phyloP scores from a whole-genome alignment of 441 rosid genomes.

The Erodium trifolium region DNA sequence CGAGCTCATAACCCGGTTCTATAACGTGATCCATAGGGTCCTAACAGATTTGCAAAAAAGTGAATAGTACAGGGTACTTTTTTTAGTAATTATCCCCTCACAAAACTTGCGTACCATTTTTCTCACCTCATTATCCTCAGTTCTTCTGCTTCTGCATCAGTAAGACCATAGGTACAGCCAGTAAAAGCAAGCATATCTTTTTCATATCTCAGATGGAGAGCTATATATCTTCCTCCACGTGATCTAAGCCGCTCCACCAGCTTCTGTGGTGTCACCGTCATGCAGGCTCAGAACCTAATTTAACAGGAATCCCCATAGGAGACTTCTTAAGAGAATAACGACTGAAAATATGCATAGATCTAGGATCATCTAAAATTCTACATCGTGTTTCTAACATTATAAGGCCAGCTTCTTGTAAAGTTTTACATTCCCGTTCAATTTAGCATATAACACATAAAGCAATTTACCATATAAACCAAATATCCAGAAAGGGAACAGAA shows the following conservation, averaged over 20 bases:
- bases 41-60: too few species aligned
- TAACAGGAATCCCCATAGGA: slow-evolving; percentile 86
- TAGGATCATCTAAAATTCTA: slow-evolving; percentile 10
- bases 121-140: slow-evolving; percentile 70
- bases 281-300: slow-evolving; percentile 62
- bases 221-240: slow-evolving; percentile 61
- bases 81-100: too few species aligned
- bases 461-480: too few species aligned
- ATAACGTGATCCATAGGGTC: too few species aligned
- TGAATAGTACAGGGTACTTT: too few species aligned
- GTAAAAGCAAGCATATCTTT: slow-evolving; percentile 97
- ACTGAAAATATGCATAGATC: slow-evolving; percentile 22
- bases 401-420: background rate
- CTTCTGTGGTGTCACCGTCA: slow-evolving; percentile 88
- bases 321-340: slow-evolving; percentile 64
- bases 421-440: too few species aligned
- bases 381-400: background rate
- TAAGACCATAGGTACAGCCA: slow-evolving; percentile 81
- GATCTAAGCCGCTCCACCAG: slow-evolving; percentile 81
- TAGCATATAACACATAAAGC: too few species aligned
- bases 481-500: too few species aligned
- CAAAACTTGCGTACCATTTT: background rate
- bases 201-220: slow-evolving; percentile 92
- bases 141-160: slow-evolving; percentile 70
- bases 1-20: too few species aligned